Percentiles rank a stretch among this genome's conserved stretches.
These are phyloP conservation scores for Tylopilus vinaceipallidus DNA, from an alignment of 768 basidiomycete genomes.

Conservation along the genomic window DNA sequence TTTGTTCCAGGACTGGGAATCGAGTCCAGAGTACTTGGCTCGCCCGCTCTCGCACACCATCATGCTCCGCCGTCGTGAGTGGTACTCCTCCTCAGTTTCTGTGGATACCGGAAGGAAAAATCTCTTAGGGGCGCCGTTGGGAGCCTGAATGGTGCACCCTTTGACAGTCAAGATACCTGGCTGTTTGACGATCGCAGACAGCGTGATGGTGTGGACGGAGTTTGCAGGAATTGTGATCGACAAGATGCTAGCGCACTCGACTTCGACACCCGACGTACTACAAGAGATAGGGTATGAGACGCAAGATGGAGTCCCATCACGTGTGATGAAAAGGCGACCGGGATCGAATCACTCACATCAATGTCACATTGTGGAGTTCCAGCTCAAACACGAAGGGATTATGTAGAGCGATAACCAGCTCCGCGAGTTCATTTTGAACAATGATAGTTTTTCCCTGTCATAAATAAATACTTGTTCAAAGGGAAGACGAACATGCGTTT, in stretches of 20 bases:
- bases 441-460: constrained; percentile 58
- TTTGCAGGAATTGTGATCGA: constrained; percentile 67
- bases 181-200: constrained; percentile 64
- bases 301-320: too few relatives aligned
- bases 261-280: constrained; percentile 80
- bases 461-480: too few relatives aligned
- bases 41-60: constrained; percentile 65
- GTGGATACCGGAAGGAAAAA: constrained; percentile 75
- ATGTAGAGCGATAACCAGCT: constrained; percentile 79
- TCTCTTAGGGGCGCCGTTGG: constrained; percentile 67
- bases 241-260: constrained; percentile 62
- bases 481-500: background rate
- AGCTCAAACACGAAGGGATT: constrained; percentile 94
- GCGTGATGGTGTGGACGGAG: constrained; percentile 67
- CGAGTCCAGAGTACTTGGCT: constrained; percentile 72
- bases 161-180: constrained; percentile 69
- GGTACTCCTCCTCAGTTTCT: constrained; percentile 64
- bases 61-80: constrained; percentile 55
- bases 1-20: constrained; percentile 63
- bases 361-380: constrained; percentile 74
- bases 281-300: constrained; percentile 10
- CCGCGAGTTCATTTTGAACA: constrained; percentile 80
- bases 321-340: constrained; percentile 1
- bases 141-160: constrained; percentile 77
- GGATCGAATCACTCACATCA: constrained; percentile 82